A percentile compares a stretch with the other conserved stretches of the same genome.
Evolutionary conservation across 2,329 filamentous ascomycete genomes (phyloP).

Genomic region (Penicillium glabrum): DNA sequence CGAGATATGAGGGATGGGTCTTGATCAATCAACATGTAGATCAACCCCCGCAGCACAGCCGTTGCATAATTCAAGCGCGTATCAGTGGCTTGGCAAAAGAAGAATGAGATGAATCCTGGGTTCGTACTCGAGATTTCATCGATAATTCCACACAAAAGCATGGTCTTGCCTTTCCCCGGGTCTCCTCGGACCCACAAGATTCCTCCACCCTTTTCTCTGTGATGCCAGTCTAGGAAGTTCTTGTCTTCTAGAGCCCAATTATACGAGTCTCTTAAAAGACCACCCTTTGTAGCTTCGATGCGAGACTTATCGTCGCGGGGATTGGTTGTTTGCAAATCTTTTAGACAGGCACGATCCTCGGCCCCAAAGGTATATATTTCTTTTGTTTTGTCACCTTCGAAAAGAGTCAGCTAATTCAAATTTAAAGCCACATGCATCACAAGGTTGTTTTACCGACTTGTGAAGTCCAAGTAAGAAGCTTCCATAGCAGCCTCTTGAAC

Average conservation of each 20-base stretch:
- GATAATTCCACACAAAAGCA: slow-evolving; percentile 9
- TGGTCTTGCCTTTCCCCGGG: slow-evolving; percentile 28
- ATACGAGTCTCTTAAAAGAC: background rate
- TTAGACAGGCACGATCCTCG: background rate
- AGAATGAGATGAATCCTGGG: slow-evolving; percentile 8
- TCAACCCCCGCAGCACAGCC: slow-evolving; percentile 45
- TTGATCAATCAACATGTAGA: slow-evolving; percentile 41
- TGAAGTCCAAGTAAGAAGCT: background rate
- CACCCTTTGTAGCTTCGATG: background rate
- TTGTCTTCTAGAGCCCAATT: background rate
- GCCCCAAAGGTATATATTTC: background rate
- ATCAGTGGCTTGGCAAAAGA: slow-evolving; percentile 31
- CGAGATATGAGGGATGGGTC: slow-evolving; percentile 35
- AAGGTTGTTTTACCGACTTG: slow-evolving; percentile 1
- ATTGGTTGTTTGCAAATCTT: background rate
- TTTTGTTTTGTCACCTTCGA: background rate
- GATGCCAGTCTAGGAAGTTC: background rate
- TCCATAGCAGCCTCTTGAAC: slow-evolving; percentile 1
- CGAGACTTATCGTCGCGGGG: background rate
- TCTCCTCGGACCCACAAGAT: slow-evolving; percentile 26
- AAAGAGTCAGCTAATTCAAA: background rate
- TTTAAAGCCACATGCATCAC: background rate
- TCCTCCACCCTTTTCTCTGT: background rate
- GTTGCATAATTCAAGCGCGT: slow-evolving; percentile 38
- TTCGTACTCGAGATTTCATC: background rate